Evolutionary conservation across 768 basidiomycete genomes (phyloP), one percentile per base, ranked within the genome.

Genomic region (Pleurotus platypus): DNA sequence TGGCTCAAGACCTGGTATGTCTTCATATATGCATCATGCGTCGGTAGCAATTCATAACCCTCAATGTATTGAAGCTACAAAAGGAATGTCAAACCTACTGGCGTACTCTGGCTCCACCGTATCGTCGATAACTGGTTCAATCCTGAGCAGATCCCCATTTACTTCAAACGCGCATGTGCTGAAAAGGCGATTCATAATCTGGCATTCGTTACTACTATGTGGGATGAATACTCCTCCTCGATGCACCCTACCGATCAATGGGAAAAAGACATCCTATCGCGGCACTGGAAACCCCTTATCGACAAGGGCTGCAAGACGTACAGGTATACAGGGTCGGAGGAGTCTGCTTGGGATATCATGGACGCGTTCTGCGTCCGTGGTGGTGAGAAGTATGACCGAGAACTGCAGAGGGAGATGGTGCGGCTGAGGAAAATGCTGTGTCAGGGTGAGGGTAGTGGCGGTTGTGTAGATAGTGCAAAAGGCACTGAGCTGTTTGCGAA

Each of bases 31-130:
- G 30, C 30, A 35, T 35, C 30, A 35, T 35, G 30, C 12, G 9
- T 11, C 9, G 9, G 30, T 35, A 3, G 30, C 30, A 35, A 35
- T 35, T 35, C 30, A 35, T 35, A 35, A 35, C 30, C 30, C 42
- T 45, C 24, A 45, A 45, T 15, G 42, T 3, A 12, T 12, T 20
- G 3, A 15, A 54, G 51, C 22, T 54, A 54, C 24, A 54, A 42
- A 54, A 37, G 51, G 37, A 54, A 54, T 37, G 51, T 54, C 51
- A 54, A 54, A 30, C 51, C 38, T n/a, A 54, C 51, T 5, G 51
- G 38, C 16, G 24, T 54, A 18, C 20, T 54, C 51, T 54, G 51
- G 51, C 51, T 54, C 20, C 51, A 54, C 39, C 51, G 51, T n/a
- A 26, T 54, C 18, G 51, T 54, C 51, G 51, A 54, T 16, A 54